phyloP scores from a whole-genome alignment of 179 eudicot species.

The Vitellaria paradoxa region DNA sequence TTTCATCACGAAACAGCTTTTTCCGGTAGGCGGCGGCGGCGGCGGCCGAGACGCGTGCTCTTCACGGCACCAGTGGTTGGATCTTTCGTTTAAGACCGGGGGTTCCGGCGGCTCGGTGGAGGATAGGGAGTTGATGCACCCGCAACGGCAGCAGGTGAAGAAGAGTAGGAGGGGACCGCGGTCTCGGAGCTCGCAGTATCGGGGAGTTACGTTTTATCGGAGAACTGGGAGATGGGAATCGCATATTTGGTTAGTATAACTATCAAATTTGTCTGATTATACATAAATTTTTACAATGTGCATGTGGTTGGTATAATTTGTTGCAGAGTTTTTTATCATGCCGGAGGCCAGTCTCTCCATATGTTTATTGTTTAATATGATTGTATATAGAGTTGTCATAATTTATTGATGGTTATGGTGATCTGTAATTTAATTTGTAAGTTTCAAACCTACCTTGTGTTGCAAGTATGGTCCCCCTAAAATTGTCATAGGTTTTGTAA shows the following conservation, averaged over 20 bases:
- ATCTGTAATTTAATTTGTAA: too few species aligned
- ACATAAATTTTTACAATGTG: neutral
- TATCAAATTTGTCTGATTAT: neutral
- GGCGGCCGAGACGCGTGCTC: neutral
- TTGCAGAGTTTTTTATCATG: neutral
- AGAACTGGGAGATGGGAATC: conserved; percentile 25
- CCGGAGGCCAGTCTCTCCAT: neutral
- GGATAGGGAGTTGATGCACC: conserved; percentile 19
- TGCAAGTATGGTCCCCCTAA: too few species aligned
- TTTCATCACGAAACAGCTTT: conserved; percentile 42
- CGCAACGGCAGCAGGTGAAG: conserved; percentile 37
- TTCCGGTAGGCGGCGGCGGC: conserved; percentile 26
- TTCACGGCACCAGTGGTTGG: conserved; percentile 19
- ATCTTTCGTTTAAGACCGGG: conserved; percentile 23
- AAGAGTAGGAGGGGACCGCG: conserved; percentile 84
- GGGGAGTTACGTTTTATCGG: conserved; percentile 22
- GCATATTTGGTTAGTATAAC: conserved; percentile 32
- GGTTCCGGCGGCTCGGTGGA: conserved; percentile 14
- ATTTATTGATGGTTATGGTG: too few species aligned
- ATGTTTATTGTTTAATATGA: neutral
- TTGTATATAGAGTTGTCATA: too few species aligned
- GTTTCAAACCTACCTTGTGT: too few species aligned
- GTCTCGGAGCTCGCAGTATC: conserved; percentile 90
- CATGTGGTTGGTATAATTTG: neutral
- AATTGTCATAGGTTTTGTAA: too few species aligned